Evolutionary conservation across 768 basidiomycete species (phyloP), one percentile per base, ranked within the genome.

Genomic region (Megacollybia marginata): DNA sequence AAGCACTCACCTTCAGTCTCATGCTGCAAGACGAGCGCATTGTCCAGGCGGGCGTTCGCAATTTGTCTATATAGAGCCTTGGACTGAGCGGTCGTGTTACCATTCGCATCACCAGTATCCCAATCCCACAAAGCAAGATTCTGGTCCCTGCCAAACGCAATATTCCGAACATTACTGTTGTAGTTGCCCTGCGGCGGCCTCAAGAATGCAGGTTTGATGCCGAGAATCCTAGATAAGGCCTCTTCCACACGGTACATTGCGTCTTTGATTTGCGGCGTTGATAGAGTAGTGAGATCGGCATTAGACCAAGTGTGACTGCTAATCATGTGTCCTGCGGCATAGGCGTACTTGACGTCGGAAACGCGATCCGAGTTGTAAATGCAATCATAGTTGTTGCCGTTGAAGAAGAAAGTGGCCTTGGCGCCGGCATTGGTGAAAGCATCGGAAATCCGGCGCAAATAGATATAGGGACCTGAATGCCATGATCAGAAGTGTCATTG

Each of bases 281-380:
- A 38, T 15, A 62, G 48, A 2, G 49, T 55, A 18, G 48, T 52
- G 13, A 66, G 52, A 42, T 62, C 52, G 10, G 54, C 49, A 48
- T 67, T 65, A 9, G 50, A 51, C 66, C 66, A 67, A 9, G 62
- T 64, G 48, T 67, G 66, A 10, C 62, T 62, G 2, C 57, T 60
- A 20, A 67, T 52, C 52, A 63, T 59, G 49, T 67, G 66, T 13
- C 62, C 62, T 38, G 49, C 47, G 23, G 56, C 51, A 48, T 58
- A 64, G 2, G 57, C 57, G 31, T 57, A 49, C 33, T 52, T 52
- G 46, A 64, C 52, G 33, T 52, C 52, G 4, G 36, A 45, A 2
- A 53, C 54, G 6, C 52, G 45, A 4, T 44, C 44, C 2, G 49
- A 34, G 40, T 52, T 40, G 53, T 63, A 64, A 33, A 65, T 65